phyloP scores from a whole-genome alignment of 148 eudicot species.

The Mesembryanthemum crystallinum region DNA sequence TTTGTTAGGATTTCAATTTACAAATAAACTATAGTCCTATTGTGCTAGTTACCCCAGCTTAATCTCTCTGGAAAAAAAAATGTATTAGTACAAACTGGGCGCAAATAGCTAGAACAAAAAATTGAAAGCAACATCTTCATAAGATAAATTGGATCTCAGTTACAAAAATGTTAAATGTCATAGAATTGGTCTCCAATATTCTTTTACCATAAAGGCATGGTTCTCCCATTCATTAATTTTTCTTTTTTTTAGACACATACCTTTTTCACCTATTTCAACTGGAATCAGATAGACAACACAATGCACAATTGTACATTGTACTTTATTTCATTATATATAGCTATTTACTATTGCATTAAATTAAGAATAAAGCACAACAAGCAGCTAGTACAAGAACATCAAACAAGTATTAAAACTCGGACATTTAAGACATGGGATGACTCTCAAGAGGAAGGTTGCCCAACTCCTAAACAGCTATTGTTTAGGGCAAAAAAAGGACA shows the following conservation, averaged over 20 bases:
- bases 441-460: too few relatives aligned
- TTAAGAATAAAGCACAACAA: background rate
- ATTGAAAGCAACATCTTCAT: background rate
- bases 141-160: background rate
- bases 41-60: slow-evolving; percentile 1
- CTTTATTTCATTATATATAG: background rate
- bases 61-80: background rate
- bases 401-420: background rate
- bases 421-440: too few relatives aligned
- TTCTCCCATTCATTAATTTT: background rate
- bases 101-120: background rate
- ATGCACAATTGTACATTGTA: background rate
- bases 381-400: background rate
- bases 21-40: background rate
- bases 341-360: background rate
- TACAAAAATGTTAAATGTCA: too few relatives aligned
- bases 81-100: background rate
- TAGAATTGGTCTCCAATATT: too few relatives aligned
- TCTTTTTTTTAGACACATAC: background rate
- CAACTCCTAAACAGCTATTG: background rate
- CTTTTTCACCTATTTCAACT: background rate
- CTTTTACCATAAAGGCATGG: background rate
- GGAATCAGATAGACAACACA: background rate
- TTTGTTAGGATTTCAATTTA: background rate
- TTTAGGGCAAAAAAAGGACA: background rate